phyloP scores from a whole-genome alignment of 1,139 yeast species.

The Geotrichum restrictum region DNA sequence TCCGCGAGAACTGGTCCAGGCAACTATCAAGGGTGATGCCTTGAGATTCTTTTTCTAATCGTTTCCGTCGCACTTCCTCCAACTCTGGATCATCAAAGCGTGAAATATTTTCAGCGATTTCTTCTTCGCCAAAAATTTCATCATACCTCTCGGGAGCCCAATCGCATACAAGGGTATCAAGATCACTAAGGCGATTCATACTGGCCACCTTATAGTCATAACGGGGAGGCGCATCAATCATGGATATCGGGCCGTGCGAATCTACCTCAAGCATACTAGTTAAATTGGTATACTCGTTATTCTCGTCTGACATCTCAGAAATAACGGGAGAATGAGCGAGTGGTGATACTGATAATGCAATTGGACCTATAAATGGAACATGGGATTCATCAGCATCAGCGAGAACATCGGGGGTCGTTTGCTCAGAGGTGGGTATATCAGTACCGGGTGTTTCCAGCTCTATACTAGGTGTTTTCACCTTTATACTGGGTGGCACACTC shows the following conservation, averaged over 20 bases:
- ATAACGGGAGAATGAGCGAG: background rate
- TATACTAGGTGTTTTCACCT: background rate
- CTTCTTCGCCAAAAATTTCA: slow-evolving; percentile 7
- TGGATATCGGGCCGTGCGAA: background rate
- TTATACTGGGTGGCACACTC: background rate
- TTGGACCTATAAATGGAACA: background rate
- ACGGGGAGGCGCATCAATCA: slow-evolving; percentile 9
- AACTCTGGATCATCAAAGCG: slow-evolving; percentile 42
- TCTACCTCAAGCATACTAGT: slow-evolving; percentile 12
- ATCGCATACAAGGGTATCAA: slow-evolving; percentile 5
- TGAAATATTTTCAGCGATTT: slow-evolving; percentile 2
- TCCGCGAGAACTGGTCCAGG: slow-evolving; percentile 65
- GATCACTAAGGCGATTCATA: background rate
- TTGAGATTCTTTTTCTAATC: slow-evolving; percentile 45
- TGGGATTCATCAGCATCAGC: slow-evolving; percentile 1
- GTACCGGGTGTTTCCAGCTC: background rate
- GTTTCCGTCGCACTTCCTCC: slow-evolving; percentile 49
- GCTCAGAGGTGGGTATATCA: background rate
- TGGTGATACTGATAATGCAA: background rate
- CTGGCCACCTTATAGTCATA: background rate
- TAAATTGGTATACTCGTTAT: slow-evolving; percentile 4
- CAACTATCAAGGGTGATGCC: slow-evolving; percentile 68
- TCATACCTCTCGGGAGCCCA: slow-evolving; percentile 4
- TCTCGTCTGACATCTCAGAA: slow-evolving; percentile 1
- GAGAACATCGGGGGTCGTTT: background rate